Evolutionary conservation across 257 asterid genomes (phyloP), one percentile per base, ranked within the genome.

Genomic region (Plantago elongata): DNA sequence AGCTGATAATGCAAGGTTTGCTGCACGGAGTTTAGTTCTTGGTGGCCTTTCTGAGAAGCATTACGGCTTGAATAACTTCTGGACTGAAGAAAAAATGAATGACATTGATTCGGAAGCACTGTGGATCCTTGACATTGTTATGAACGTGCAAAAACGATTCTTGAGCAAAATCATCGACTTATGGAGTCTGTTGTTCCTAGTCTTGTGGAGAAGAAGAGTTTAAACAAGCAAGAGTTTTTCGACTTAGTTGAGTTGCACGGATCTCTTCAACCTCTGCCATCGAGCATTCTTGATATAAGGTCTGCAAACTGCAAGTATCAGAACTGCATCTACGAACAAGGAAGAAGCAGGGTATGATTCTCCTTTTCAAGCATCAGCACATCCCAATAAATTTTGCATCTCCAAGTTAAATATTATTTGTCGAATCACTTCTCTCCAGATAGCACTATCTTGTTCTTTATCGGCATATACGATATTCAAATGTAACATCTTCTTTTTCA

Each of bases 1-100:
- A 0, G 90, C 95, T 54, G 89, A 92, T 72, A 84, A 86, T 70
- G 99, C 97, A 45, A 67, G 99, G 72, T 83, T 95, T 42, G 95
- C 95, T 64, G 97, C 99, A 9, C 86, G 99, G 48, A 69, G 81
- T 43, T 78, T 86, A 58, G 84, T 92, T 69, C 84, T 92, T 42
- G 95, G 97, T 11, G 97, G 99, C 57, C 91, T 92, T 49, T 83
- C 95, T 0, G 90, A 78, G 57, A 84, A 83, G 74, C 78, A 84
- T 68, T 84, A 80, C 45, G 99, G 97, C 54, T 61, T 86, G 79
- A 81, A 83, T 82, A 85, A 74, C 75, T 92, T 92, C 89, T 92
- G 99, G 99, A 73, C 77, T 17, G 67, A 72, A 63, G 88, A 89
- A 29, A 76, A 80, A 51, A 77, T 88, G 48, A 74, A 89, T 43